Evolutionary conservation across 345 rosid species (phyloP).

Genomic region (Acer negundo): DNA sequence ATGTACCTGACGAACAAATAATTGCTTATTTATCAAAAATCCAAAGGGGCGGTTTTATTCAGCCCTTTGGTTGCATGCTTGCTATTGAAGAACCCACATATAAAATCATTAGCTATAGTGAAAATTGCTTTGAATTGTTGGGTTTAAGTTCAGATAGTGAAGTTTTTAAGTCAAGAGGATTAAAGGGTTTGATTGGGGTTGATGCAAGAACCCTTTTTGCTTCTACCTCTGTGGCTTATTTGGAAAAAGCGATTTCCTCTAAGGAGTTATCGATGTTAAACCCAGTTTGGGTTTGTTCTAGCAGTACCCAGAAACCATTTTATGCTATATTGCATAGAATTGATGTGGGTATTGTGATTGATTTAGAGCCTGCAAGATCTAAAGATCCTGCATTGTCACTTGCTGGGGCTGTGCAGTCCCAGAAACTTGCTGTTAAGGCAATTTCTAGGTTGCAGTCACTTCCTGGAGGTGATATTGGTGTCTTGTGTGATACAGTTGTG

Average conservation of each 20-base stretch:
- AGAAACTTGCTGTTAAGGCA: slow-evolving; percentile 77
- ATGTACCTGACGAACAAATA: slow-evolving; percentile 67
- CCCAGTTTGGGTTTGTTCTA: slow-evolving; percentile 70
- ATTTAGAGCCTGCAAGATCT: slow-evolving; percentile 77
- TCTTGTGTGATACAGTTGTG: slow-evolving; percentile 76
- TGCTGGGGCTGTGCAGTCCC: slow-evolving; percentile 85
- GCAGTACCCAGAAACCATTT: slow-evolving; percentile 58
- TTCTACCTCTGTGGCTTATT: slow-evolving; percentile 53
- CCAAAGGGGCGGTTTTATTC: slow-evolving; percentile 82
- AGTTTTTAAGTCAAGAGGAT: slow-evolving; percentile 15
- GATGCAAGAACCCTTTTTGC: slow-evolving; percentile 72
- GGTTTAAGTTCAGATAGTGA: slow-evolving; percentile 29
- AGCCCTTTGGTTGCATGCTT: slow-evolving; percentile 78
- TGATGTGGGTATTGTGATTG: slow-evolving; percentile 78
- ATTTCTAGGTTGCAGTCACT: slow-evolving; percentile 86
- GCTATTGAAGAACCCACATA: slow-evolving; percentile 68
- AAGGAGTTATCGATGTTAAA: slow-evolving; percentile 70
- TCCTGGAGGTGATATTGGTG: slow-evolving; percentile 79
- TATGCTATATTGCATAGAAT: slow-evolving; percentile 79
- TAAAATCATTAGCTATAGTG: slow-evolving; percentile 61
- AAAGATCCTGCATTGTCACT: slow-evolving; percentile 63
- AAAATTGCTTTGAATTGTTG: slow-evolving; percentile 60
- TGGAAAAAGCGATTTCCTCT: slow-evolving; percentile 65
- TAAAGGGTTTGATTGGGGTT: slow-evolving; percentile 57
- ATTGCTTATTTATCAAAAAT: slow-evolving; percentile 62